Evolutionary conservation across 352 stramenopile species (phyloP).

Genomic region (Pythium myriotylum): DNA sequence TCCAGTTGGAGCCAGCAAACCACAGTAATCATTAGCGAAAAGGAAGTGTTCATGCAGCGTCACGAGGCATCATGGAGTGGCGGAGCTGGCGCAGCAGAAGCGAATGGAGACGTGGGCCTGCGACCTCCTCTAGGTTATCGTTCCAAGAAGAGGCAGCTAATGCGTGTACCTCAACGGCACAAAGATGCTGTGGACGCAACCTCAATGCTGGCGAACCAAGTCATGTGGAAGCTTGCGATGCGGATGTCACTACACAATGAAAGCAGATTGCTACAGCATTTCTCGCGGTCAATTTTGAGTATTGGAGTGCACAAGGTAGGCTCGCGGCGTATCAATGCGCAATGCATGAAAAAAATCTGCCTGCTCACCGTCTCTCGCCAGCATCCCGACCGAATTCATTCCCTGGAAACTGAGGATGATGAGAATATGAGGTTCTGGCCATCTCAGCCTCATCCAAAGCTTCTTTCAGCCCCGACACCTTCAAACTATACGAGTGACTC

Average conservation of each 20-base stretch:
- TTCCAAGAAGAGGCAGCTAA: no score
- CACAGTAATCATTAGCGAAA: no score
- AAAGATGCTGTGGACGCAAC: background rate
- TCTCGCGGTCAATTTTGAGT: conserved; percentile 68
- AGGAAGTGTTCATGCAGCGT: no score
- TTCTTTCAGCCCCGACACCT: background rate
- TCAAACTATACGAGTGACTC: conserved; percentile 4
- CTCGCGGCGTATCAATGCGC: background rate
- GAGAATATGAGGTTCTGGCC: background rate
- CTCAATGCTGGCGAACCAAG: conserved; percentile 42
- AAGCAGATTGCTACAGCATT: conserved; percentile 60
- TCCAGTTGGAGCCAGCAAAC: no score
- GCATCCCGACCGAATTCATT: conserved; percentile 22
- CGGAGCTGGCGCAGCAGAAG: no score
- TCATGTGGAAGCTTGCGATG: conserved; percentile 69
- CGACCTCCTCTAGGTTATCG: no score
- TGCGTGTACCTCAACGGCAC: background rate
- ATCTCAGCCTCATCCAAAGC: conserved; percentile 2
- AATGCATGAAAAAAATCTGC: conserved; percentile 1
- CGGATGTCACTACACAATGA: conserved; percentile 70
- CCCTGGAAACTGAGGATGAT: background rate
- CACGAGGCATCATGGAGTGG: no score
- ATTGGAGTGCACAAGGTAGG: conserved; percentile 52
- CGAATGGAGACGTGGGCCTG: no score
- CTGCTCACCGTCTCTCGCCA: conserved; percentile 3